Evolutionary conservation across 352 stramenopile species (phyloP).

Genomic region (Phytophthora colocasiae): DNA sequence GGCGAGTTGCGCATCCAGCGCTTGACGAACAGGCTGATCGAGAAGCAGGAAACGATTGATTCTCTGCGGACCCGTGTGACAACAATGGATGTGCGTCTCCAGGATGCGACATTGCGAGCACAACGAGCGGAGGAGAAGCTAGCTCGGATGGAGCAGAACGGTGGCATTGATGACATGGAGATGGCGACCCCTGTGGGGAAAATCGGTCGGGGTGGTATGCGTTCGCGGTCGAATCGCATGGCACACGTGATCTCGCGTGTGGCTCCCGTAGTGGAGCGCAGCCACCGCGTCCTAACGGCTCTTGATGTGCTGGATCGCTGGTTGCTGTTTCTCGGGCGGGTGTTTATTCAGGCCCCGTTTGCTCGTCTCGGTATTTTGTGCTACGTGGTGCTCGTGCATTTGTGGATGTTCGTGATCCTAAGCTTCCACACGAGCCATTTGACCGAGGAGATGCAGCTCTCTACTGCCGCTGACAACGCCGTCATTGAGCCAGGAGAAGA

Average conservation of each 20-base stretch:
- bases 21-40: conserved; percentile 80
- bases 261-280: conserved; percentile 75
- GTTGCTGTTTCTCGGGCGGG: conserved; percentile 78
- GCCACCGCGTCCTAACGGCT: conserved; percentile 65
- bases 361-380: conserved; percentile 74
- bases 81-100: conserved; percentile 76
- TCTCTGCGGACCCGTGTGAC: conserved; percentile 67
- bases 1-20: conserved; percentile 75
- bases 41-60: conserved; percentile 87
- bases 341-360: conserved; percentile 81
- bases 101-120: conserved; percentile 54
- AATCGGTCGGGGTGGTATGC: conserved; percentile 27
- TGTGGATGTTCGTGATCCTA: conserved; percentile 88
- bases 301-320: conserved; percentile 76
- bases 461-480: conserved; percentile 27
- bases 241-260: conserved; percentile 66
- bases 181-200: conserved; percentile 62
- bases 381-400: conserved; percentile 85
- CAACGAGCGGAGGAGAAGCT: conserved; percentile 67
- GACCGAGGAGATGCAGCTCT: conserved; percentile 74
- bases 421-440: conserved; percentile 90
- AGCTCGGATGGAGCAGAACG: conserved; percentile 69
- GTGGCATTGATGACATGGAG: conserved; percentile 71
- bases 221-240: conserved; percentile 71
- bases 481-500: conserved; percentile 33